Evolutionary conservation across 2,329 filamentous ascomycete genomes (phyloP).

Genomic region (Sphaerulina populicola): DNA sequence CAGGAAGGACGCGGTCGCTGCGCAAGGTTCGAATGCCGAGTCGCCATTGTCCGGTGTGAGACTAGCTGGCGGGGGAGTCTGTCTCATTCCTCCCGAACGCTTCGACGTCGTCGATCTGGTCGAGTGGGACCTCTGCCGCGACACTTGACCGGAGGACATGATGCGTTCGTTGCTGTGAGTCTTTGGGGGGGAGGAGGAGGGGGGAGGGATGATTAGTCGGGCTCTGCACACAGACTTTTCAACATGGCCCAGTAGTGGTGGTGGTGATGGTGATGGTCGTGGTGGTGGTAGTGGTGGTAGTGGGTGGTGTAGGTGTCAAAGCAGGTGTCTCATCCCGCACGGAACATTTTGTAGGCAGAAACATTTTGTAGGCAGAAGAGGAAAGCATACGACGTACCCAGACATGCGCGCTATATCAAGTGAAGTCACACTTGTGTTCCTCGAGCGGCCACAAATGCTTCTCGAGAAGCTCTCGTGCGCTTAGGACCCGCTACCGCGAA

Average conservation of each 20-base stretch:
- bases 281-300: not conserved
- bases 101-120: slow-evolving; percentile 11
- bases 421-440: slow-evolving; percentile 24
- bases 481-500: slow-evolving; percentile 22
- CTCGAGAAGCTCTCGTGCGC: slow-evolving; percentile 25
- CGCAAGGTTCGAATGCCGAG: slow-evolving; percentile 69
- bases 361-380: slow-evolving; percentile 20
- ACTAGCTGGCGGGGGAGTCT: slow-evolving; percentile 37
- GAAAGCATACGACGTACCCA: slow-evolving; percentile 26
- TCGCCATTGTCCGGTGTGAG: slow-evolving; percentile 42
- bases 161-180: slow-evolving; percentile 22
- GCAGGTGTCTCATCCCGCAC: slow-evolving; percentile 19
- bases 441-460: slow-evolving; percentile 12
- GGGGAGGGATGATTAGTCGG: slow-evolving; percentile 21
- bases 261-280: not conserved
- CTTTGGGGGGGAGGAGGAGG: too few species aligned
- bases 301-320: slow-evolving; percentile 19
- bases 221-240: slow-evolving; percentile 7
- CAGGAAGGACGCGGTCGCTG: slow-evolving; percentile 82
- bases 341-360: slow-evolving; percentile 22
- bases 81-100: slow-evolving; percentile 10
- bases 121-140: slow-evolving; percentile 35
- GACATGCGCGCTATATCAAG: slow-evolving; percentile 30
- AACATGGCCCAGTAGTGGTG: slow-evolving; percentile 18
- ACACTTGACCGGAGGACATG: slow-evolving; percentile 40